Percentiles rank a stretch among this genome's conserved stretches.
phyloP scores from a whole-genome alignment of 192 early-diverging fungal genomes.

The Mycoemilia scoparia region DNA sequence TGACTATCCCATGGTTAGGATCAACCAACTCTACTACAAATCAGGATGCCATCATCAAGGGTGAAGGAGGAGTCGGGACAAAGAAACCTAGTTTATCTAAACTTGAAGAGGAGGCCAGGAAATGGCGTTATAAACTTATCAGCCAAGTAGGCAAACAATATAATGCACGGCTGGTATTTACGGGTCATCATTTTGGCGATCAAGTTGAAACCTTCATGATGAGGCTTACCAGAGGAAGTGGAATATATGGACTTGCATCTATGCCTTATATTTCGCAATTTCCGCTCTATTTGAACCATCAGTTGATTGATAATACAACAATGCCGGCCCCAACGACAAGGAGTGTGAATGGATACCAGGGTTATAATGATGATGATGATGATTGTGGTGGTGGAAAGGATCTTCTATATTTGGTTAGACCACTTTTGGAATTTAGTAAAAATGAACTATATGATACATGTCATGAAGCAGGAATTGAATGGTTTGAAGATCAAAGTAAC shows the following conservation, averaged over 20 bases:
- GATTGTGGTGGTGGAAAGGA: not conserved
- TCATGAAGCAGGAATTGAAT: conserved; percentile 5
- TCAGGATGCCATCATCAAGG: not conserved
- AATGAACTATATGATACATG: conserved; percentile 9
- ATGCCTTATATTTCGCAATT: conserved; percentile 10
- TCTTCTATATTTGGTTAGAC: conserved; percentile 11
- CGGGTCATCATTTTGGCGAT: conserved; percentile 25
- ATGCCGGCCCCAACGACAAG: no score
- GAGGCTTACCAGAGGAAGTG: conserved; percentile 17
- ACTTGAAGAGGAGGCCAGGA: conserved; percentile 20
- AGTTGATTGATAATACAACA: no score
- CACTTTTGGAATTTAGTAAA: conserved; percentile 16
- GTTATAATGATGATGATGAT: no score
- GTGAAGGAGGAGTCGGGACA: not conserved
- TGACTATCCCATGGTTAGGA: conserved; percentile 6
- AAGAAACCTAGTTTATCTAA: conserved; percentile 6
- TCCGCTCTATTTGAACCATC: no score
- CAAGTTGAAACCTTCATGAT: conserved; percentile 29
- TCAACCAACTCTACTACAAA: not conserved
- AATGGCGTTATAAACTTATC: conserved; percentile 13
- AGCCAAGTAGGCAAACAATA: conserved; percentile 2
- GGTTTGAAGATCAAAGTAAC: conserved; percentile 27
- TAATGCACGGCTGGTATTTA: conserved; percentile 9
- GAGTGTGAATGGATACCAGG: no score
- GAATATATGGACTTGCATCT: conserved; percentile 16